Base-by-base conservation (phyloP, 441 rosid species). In the Euphorbia schlechtendalii region DNA sequence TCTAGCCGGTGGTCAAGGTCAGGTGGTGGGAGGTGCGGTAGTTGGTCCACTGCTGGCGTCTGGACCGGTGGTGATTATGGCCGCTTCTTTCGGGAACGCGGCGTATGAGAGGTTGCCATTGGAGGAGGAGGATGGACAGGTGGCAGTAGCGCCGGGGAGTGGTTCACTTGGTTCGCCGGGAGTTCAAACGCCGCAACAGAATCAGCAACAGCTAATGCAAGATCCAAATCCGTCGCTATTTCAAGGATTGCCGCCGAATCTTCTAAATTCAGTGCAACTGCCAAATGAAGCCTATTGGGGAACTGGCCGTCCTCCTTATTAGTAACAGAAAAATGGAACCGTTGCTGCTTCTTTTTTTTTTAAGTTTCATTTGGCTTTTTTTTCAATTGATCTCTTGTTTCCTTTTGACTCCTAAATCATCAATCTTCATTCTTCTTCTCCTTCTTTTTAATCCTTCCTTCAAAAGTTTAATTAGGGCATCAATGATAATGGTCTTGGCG, bases 81-180 rank as follows among this genome's bases (percentile, higher is more conserved):
- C 93, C 0, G 95, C 97, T 70, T 88, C 97, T n/a, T 90, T 90
- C 56, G 88, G 96, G 11, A 88, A 90, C 80, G 97, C 90, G 14
- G 89, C 96, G 13, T 90, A 90, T 32, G 97, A 90, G 74, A 81
- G 92, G 69, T 76, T 90, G 71, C 97, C 97, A 1, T 64, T 90
- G 56, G 96, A 90, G 67, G 92, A 90, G 61, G 96, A 90, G 20
- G 92, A 90, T 25, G 57, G 61, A 18, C 72, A 84, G 52, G 63
- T 52, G 30, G 43, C 70, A 21, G 32, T 66, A 7, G 58, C 59
- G 32, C 55, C 48, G n/a, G 82, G 73, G 25, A 66, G 76, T 20
- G 73, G 78, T 7, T 21, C 73, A 0, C 64, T 78, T 45, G 86
- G 67, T 9, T 80, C 89, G 7, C 83, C 83, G n/a, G 86, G 82